Conservation (phyloP, 768 basidiomycete species). For the Krasilnikovozyma curviuscula region DNA sequence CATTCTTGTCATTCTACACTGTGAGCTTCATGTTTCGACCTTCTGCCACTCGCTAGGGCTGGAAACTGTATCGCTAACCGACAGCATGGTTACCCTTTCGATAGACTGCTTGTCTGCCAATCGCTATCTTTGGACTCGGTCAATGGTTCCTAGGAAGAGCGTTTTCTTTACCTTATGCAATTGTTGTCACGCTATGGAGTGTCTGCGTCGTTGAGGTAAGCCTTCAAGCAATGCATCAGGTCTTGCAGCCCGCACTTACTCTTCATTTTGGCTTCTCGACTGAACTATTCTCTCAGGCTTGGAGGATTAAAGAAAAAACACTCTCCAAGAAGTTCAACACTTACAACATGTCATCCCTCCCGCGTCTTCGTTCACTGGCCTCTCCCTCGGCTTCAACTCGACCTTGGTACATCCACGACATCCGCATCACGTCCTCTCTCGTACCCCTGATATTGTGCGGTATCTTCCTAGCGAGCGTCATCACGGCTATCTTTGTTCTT, state of each 20-base stretch:
- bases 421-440: conserved; percentile 45
- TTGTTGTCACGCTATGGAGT: conserved; percentile 6
- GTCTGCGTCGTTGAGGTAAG: not conserved
- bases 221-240: conserved; percentile 18
- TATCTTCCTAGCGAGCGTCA: conserved; percentile 49
- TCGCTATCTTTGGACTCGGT: conserved; percentile 47
- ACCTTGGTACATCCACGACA: conserved; percentile 55
- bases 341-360: conserved; percentile 35
- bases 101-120: too few relatives aligned
- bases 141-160: conserved; percentile 43
- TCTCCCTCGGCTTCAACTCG: not conserved
- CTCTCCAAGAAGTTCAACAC: conserved; percentile 70
- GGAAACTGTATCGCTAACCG: too few relatives aligned
- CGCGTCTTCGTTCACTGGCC: not conserved
- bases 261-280: conserved; percentile 59
- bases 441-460: conserved; percentile 33
- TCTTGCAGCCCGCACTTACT: conserved; percentile 66
- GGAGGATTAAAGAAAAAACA: conserved; percentile 68
- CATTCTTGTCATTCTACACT: conserved; percentile 69
- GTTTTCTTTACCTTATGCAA: conserved; percentile 10
- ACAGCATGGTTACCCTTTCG: too few relatives aligned
- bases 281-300: conserved; percentile 83
- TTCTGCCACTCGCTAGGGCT: too few relatives aligned
- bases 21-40: conserved; percentile 55
- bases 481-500: conserved; percentile 51